Conservation (phyloP, 179 eudicot species). For the Silene noctiflora region DNA sequence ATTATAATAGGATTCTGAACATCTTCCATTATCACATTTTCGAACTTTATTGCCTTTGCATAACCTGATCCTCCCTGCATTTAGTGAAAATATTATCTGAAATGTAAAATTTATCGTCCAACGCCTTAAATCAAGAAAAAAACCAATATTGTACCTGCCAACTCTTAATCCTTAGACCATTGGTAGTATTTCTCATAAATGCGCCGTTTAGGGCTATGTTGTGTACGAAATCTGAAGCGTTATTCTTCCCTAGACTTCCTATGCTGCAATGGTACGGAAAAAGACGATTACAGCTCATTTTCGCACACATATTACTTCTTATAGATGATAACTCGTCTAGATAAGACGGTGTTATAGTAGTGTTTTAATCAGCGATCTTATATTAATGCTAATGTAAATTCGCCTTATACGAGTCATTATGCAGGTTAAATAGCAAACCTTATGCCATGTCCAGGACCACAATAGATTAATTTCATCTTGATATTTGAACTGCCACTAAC, state of each 20-base stretch:
- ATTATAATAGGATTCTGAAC: slow-evolving; percentile 79
- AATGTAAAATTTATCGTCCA: not conserved
- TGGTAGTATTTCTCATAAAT: slow-evolving; percentile 53
- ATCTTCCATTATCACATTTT: slow-evolving; percentile 70
- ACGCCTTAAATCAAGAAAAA: not conserved
- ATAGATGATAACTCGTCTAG: too few species aligned
- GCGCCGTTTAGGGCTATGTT: slow-evolving; percentile 62
- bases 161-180: slow-evolving; percentile 84
- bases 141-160: slow-evolving; percentile 59
- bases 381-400: too few species aligned
- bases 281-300: not conserved
- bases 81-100: not conserved
- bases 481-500: slow-evolving; percentile 72
- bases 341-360: too few species aligned
- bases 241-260: slow-evolving; percentile 82
- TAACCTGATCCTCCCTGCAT: slow-evolving; percentile 85
- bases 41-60: slow-evolving; percentile 57
- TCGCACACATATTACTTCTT: too few species aligned
- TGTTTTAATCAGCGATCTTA: too few species aligned
- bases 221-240: slow-evolving; percentile 58
- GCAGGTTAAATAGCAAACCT: slow-evolving; percentile 41
- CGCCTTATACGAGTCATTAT: not conserved
- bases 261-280: slow-evolving; percentile 51
- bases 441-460: slow-evolving; percentile 96
- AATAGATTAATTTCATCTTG: slow-evolving; percentile 74